phyloP scores from a whole-genome alignment of 768 basidiomycete species.

The Suillus alpinus region DNA sequence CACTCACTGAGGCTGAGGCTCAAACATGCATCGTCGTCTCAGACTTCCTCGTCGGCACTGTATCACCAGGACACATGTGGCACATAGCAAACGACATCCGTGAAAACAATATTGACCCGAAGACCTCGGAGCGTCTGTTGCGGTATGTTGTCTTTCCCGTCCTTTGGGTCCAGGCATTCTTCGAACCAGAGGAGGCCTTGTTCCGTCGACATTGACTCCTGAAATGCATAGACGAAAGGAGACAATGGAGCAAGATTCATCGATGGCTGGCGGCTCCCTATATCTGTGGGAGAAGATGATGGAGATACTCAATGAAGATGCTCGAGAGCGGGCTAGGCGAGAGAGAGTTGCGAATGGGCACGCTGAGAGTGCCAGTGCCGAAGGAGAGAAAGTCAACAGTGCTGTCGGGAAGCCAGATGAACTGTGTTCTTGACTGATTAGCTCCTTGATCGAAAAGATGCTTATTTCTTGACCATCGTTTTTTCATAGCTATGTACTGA shows the following conservation, averaged over 20 bases:
- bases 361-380: not conserved
- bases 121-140: not conserved
- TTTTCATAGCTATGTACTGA: not conserved
- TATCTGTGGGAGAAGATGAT: not conserved
- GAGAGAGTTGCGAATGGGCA: not conserved
- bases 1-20: not conserved
- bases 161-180: not conserved
- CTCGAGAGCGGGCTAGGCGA: not conserved
- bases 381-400: not conserved
- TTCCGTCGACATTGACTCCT: not conserved
- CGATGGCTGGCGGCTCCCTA: not conserved
- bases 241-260: not conserved
- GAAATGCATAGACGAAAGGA: not conserved
- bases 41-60: not conserved
- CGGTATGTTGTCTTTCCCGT: not conserved
- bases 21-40: not conserved
- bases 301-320: not conserved
- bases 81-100: not conserved
- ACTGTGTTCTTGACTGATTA: not conserved
- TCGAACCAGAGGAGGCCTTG: not conserved
- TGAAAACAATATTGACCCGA: not conserved
- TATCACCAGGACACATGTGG: not conserved
- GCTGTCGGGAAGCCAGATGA: not conserved
- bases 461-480: not conserved
- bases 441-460: not conserved